Base-by-base conservation (phyloP, 441 rosid genomes). In the Populus hybrid region DNA sequence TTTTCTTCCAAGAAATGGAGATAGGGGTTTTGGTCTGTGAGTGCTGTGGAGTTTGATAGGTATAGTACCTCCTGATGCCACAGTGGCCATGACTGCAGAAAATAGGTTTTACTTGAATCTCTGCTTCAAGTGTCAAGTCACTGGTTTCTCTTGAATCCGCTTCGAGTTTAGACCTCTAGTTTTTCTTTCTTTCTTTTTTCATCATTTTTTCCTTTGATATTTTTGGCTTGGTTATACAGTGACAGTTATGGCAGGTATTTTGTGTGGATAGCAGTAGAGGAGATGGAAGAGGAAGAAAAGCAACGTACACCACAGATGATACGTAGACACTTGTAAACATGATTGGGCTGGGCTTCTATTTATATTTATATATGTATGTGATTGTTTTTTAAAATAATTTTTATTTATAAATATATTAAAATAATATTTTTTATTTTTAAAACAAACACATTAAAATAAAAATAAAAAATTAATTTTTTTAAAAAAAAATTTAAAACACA, bases 1-100 rank as follows among this genome's bases (percentile, higher is more conserved):
- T 80, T 84, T 91, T 77, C 87, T 89, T 26, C 97, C 97, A 42
- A 91, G 89, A 78, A 95, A 92, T 35, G 87, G 85, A 46, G 90
- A 86, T 5, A 82, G 72, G 75, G 74, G 81, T n/a, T 73, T 81
- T 67, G 75, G 74, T 67, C 79, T 81, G n/a, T 38, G 80, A 63
- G 64, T 42, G 57, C 57, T 50, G 26, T 78, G 83, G 78, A 83
- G 87, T 81, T 85, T 88, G 83, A 88, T 79, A 20, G 85, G 76
- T 46, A 79, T 69, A 16, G 87, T 34, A 75, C 73, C 87, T 77
- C 90, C 93, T 23, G 89, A 76, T 23, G 96, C 85, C 73, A 89
- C 77, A 6, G 86, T 82, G 67, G 95, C 95, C 95, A 93, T 91
- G 85, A 20, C 78, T n/a, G 78, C 71, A 63, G 72, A 12, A 34